These are phyloP conservation scores for Brassica napus DNA, from an alignment of 345 rosid species.

Conservation along the genomic window DNA sequence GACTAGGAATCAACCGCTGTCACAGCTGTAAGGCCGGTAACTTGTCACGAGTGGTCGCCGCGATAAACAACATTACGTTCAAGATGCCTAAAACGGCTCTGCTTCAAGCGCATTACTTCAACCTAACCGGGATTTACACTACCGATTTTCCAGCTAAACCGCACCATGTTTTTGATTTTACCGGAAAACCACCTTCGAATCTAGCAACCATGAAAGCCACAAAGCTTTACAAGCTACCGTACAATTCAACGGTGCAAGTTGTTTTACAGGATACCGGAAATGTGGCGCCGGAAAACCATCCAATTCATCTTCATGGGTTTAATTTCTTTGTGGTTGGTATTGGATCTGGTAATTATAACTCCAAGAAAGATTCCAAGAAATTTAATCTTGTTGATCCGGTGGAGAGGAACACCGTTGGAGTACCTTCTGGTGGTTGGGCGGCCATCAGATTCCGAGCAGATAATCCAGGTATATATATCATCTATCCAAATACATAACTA, in stretches of 20 bases:
- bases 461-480: slow-evolving; percentile 66
- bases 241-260: slow-evolving; percentile 71
- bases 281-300: slow-evolving; percentile 81
- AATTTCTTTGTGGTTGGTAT: slow-evolving; percentile 81
- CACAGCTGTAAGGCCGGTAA: slow-evolving; percentile 51
- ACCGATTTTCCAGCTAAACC: slow-evolving; percentile 79
- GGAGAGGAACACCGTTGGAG: slow-evolving; percentile 84
- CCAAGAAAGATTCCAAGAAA: slow-evolving; percentile 52
- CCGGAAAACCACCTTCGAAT: slow-evolving; percentile 63
- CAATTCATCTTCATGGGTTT: slow-evolving; percentile 88
- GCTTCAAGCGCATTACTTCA: slow-evolving; percentile 78
- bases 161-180: slow-evolving; percentile 49
- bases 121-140: slow-evolving; percentile 66
- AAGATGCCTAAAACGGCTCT: slow-evolving; percentile 65
- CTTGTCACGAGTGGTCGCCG: slow-evolving; percentile 66
- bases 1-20: slow-evolving; percentile 78
- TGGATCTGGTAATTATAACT: slow-evolving; percentile 71
- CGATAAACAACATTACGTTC: slow-evolving; percentile 74
- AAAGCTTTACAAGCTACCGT: slow-evolving; percentile 57
- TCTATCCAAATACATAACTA: neutral
- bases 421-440: slow-evolving; percentile 91
- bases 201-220: slow-evolving; percentile 71
- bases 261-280: slow-evolving; percentile 80
- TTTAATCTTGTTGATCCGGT: slow-evolving; percentile 91
- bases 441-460: slow-evolving; percentile 88